These are phyloP conservation scores for Euryodendron excelsum DNA, from an alignment of 148 eudicot species.

Conservation along the genomic window DNA sequence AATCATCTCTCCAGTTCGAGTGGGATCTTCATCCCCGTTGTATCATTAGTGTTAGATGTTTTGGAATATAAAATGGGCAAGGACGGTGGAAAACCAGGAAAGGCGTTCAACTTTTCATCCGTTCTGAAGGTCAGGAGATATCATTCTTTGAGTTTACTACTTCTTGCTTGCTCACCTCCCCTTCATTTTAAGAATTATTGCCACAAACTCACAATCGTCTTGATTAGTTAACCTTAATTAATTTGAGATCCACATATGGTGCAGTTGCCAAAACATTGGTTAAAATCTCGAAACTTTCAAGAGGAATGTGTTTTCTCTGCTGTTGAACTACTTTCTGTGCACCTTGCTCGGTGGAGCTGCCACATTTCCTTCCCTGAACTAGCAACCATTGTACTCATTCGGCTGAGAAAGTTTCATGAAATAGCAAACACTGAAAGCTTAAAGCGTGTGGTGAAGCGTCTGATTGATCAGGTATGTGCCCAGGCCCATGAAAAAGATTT, in stretches of 20 bases:
- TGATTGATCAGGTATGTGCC: slow-evolving; percentile 77
- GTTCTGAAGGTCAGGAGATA: slow-evolving; percentile 60
- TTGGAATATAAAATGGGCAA: slow-evolving; percentile 63
- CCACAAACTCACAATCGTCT: neutral
- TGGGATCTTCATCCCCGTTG: slow-evolving; percentile 71
- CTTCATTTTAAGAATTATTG: slow-evolving; percentile 6
- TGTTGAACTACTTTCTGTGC: slow-evolving; percentile 63
- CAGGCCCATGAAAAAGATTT: neutral
- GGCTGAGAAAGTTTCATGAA: slow-evolving; percentile 67
- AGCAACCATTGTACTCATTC: slow-evolving; percentile 69
- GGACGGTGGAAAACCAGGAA: slow-evolving; percentile 56
- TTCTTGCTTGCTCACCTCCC: neutral
- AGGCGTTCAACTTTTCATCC: slow-evolving; percentile 41
- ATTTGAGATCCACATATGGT: slow-evolving; percentile 9
- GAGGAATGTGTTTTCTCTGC: slow-evolving; percentile 64
- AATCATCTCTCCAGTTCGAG: slow-evolving; percentile 67
- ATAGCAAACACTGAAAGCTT: slow-evolving; percentile 52
- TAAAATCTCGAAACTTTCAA: slow-evolving; percentile 66
- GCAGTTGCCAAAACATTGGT: slow-evolving; percentile 83
- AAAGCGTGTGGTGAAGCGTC: slow-evolving; percentile 62
- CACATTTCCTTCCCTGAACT: slow-evolving; percentile 92
- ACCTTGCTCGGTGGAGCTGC: slow-evolving; percentile 85
- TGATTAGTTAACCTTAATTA: neutral
- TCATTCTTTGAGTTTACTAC: neutral
- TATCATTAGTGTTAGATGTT: slow-evolving; percentile 64